Evolutionary conservation across 768 basidiomycete species (phyloP).

Genomic region (Boletus reticuloceps): DNA sequence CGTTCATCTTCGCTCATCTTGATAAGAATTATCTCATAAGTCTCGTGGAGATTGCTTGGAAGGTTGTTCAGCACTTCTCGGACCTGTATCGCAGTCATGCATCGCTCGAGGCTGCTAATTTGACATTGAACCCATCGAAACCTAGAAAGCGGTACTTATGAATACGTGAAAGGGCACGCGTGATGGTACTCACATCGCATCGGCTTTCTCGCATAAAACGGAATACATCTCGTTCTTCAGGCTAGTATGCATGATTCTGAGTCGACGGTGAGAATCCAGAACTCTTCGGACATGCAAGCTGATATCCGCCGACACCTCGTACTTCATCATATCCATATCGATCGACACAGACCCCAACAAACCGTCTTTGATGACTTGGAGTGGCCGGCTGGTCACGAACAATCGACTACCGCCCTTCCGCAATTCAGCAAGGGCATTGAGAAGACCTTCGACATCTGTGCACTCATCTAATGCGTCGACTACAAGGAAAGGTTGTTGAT

Average conservation of each 20-base stretch:
- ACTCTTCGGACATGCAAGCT: conserved; percentile 1
- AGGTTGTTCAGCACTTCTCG: conserved; percentile 1
- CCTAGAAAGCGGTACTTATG: background rate
- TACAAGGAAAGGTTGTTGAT: conserved; percentile 1
- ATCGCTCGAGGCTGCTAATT: background rate
- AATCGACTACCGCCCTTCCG: background rate
- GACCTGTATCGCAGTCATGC: background rate
- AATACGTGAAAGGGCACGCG: no score
- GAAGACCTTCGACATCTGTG: background rate
- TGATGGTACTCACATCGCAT: conserved; percentile 8
- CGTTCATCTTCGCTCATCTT: background rate
- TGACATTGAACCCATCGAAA: conserved; percentile 19
- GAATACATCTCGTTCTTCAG: conserved; percentile 6
- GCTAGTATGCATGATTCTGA: background rate
- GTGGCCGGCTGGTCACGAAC: conserved; percentile 12
- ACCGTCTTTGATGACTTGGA: conserved; percentile 5
- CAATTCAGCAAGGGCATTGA: background rate
- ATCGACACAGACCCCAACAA: background rate
- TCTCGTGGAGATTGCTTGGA: conserved; percentile 3
- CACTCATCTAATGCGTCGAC: conserved; percentile 21
- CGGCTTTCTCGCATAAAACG: background rate
- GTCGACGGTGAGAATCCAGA: conserved; percentile 7
- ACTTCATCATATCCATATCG: conserved; percentile 1
- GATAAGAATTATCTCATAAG: conserved; percentile 4
- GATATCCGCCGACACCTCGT: conserved; percentile 5